These are phyloP conservation scores for Suhomyces prunicola DNA, from an alignment of 805 yeast species.

Conservation along the genomic window DNA sequence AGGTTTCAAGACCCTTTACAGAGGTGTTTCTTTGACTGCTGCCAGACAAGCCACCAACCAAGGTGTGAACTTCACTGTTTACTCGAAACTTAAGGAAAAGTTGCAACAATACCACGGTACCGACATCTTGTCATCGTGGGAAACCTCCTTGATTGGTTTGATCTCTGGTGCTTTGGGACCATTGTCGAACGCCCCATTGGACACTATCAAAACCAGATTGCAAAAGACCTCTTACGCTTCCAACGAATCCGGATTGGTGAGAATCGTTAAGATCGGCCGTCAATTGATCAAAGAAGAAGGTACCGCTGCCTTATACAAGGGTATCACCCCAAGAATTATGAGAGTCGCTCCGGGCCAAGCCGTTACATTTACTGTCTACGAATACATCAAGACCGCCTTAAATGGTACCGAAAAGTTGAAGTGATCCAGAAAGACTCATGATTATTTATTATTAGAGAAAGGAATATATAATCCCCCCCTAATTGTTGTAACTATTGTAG, in stretches of 20 bases:
- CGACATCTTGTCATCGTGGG: conserved; percentile 81
- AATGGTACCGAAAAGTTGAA: conserved; percentile 27
- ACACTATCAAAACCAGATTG: conserved; percentile 94
- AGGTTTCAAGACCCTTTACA: conserved; percentile 82
- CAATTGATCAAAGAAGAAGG: conserved; percentile 90
- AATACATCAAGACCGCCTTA: conserved; percentile 70
- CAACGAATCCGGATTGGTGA: conserved; percentile 67
- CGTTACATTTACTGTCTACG: conserved; percentile 96
- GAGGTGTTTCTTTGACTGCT: conserved; percentile 94
- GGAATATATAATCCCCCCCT: not conserved
- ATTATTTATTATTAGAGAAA: not conserved
- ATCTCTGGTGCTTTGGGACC: conserved; percentile 97
- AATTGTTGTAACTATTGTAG: not conserved
- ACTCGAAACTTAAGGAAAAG: conserved; percentile 74
- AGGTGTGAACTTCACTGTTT: conserved; percentile 96
- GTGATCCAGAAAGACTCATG: not conserved
- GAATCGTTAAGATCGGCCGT: conserved; percentile 76
- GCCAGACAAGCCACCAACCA: conserved; percentile 98
- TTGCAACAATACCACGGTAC: conserved; percentile 60
- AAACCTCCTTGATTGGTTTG: conserved; percentile 88
- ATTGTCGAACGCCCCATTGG: conserved; percentile 94
- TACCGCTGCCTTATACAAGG: conserved; percentile 68
- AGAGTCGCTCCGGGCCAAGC: conserved; percentile 99
- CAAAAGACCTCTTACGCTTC: conserved; percentile 78
- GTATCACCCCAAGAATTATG: conserved; percentile 98